phyloP scores from a whole-genome alignment of 2,329 filamentous ascomycete species.

The Colletotrichum tanaceti region DNA sequence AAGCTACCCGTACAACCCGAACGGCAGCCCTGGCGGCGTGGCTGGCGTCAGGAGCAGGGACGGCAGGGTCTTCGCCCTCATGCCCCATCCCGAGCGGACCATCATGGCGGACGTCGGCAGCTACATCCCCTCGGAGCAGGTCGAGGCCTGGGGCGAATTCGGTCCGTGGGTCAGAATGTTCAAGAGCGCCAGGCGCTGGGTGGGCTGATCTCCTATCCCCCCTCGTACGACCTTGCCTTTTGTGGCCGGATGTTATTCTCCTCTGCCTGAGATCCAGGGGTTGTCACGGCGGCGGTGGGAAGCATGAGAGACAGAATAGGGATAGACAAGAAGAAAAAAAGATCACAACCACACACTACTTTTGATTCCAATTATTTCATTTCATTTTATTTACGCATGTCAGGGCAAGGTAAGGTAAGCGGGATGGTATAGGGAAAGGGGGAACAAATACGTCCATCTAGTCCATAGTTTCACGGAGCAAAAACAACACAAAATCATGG shows the following conservation, averaged over 20 bases:
- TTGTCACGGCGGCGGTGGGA: neutral
- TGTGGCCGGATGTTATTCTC: neutral
- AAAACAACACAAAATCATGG: neutral
- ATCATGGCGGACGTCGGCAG: constrained; percentile 82
- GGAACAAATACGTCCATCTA: neutral
- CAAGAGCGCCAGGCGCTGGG: constrained; percentile 88
- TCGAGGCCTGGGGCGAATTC: constrained; percentile 79
- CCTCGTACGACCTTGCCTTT: neutral
- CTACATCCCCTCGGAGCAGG: constrained; percentile 71
- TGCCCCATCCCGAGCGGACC: constrained; percentile 95
- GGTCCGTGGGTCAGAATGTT: constrained; percentile 90
- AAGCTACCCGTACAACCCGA: constrained; percentile 88
- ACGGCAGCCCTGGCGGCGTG: constrained; percentile 84
- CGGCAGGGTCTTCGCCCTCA: constrained; percentile 85
- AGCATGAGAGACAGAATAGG: constrained; percentile 4
- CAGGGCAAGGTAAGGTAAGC: constrained; percentile 12
- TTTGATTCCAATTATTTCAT: too few relatives aligned
- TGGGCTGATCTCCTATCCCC: constrained; percentile 63
- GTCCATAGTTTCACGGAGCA: constrained; percentile 32
- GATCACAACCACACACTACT: neutral
- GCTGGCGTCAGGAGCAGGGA: constrained; percentile 82
- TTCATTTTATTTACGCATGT: neutral
- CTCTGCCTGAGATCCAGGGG: neutral
- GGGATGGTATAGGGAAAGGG: neutral
- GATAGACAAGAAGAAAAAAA: constrained; percentile 1